Conservation (phyloP, 768 basidiomycete genomes). For the Hypsizygus marmoreus region DNA sequence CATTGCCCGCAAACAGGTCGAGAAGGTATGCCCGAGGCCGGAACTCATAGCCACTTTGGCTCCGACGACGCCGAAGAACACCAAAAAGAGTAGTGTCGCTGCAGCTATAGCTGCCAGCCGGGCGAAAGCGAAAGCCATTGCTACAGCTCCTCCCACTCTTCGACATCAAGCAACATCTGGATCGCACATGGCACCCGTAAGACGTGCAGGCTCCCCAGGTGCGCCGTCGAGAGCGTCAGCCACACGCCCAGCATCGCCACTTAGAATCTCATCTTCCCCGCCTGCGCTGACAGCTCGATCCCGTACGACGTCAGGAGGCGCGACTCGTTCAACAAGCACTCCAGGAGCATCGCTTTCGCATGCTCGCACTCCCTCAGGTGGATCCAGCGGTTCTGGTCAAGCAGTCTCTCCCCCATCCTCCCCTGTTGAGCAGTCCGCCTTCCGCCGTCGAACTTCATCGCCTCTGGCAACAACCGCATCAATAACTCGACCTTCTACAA, state of each 20-base stretch:
- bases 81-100: slow-evolving; percentile 81
- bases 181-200: slow-evolving; percentile 54
- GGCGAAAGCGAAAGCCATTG: slow-evolving; percentile 83
- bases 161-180: slow-evolving; percentile 82
- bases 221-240: slow-evolving; percentile 37
- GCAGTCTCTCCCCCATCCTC: slow-evolving; percentile 45
- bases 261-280: slow-evolving; percentile 50
- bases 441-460: slow-evolving; percentile 50
- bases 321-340: slow-evolving; percentile 48
- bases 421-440: slow-evolving; percentile 37
- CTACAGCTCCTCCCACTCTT: slow-evolving; percentile 76
- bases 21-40: slow-evolving; percentile 78
- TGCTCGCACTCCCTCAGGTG: slow-evolving; percentile 39
- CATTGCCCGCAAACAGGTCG: slow-evolving; percentile 75
- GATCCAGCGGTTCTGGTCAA: slow-evolving; percentile 35
- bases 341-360: slow-evolving; percentile 34
- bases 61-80: slow-evolving; percentile 52
- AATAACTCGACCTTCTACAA: slow-evolving; percentile 30
- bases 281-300: slow-evolving; percentile 45
- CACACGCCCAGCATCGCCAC: slow-evolving; percentile 49
- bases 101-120: slow-evolving; percentile 90
- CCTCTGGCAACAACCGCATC: slow-evolving; percentile 40
- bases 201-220: slow-evolving; percentile 45
- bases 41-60: slow-evolving; percentile 40
- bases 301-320: slow-evolving; percentile 25